Evolutionary conservation across 192 early-diverging fungal genomes (phyloP), one percentile per base, ranked within the genome.

Genomic region (Podila verticillata): DNA sequence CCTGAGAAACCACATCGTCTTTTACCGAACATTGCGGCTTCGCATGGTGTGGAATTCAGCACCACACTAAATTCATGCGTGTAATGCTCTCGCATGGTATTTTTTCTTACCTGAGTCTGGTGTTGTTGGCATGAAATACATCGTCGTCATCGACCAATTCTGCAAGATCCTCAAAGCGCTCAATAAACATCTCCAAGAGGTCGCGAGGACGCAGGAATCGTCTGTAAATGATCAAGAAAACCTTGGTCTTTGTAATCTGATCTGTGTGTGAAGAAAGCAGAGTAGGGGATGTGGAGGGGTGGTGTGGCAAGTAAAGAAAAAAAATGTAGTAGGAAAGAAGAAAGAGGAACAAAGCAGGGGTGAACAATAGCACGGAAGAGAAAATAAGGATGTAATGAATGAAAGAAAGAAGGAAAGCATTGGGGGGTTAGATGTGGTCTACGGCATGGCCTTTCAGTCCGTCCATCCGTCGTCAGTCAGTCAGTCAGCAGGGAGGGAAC

Each of bases 151-250:
- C 61, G 19, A 58, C 56, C 68, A 63, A 72, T 19, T 80, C 77
- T 12, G 69, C 77, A 30, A 72, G 28, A 22, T 72, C 66, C 32
- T 80, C 77, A 31, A 80, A 80, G 6, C 77, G 70, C 22, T 72
- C 65, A 5, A 80, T 80, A 34, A 80, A 66, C 65, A 68, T 72
- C 34, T 80, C 77, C 65, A 80, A 68, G 22, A 80, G 66, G 66
- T 80, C 70, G 56, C 77, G 77, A 61, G 77, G 77, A 65, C 70
- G 69, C 19, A 80, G 66, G 61, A 80, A 80, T 44, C 72, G 71
- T 24, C 77, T 59, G 35, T 80, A 80, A 28, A 80, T 80, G 65
- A 72, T 68, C 61, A 80, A 58, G 48, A 80, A 80, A 22, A 60
- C 57, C 35, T 80, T 80, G n/a, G 66, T 72, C 22, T 48, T 72